Conservation (phyloP, 73 alveolate genomes). For the Paramecium octaurelia region DNA sequence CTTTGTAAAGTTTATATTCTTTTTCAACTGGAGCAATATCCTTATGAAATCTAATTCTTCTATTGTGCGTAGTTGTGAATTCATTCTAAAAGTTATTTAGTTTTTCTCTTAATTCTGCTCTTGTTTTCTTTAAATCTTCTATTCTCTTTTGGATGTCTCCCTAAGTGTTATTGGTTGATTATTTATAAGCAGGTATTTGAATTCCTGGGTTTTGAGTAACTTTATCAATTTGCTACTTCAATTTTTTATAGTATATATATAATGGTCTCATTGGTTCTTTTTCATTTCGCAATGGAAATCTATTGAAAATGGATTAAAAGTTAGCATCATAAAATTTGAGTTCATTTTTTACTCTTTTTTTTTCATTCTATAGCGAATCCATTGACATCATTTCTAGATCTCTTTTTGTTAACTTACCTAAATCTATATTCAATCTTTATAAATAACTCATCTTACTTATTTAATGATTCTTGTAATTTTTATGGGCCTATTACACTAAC, state of each 20-base stretch:
- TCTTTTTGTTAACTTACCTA: conserved; percentile 46
- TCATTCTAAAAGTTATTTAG: conserved; percentile 81
- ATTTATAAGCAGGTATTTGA: background rate
- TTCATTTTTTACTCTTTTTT: conserved; percentile 84
- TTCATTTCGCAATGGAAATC: conserved; percentile 75
- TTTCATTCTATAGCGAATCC: conserved; percentile 73
- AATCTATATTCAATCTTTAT: conserved; percentile 5
- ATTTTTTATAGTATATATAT: conserved; percentile 85
- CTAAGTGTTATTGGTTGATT: conserved; percentile 6
- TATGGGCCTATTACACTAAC: conserved; percentile 49
- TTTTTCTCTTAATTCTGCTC: conserved; percentile 72
- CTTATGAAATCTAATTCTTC: conserved; percentile 82
- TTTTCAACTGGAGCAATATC: conserved; percentile 85
- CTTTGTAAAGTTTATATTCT: conserved; percentile 85
- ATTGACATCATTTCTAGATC: conserved; percentile 60
- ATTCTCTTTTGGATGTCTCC: conserved; percentile 60
- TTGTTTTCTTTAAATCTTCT: conserved; percentile 65
- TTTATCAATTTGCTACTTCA: conserved; percentile 71
- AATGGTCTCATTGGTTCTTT: conserved; percentile 88
- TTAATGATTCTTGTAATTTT: conserved; percentile 47
- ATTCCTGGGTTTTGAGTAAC: conserved; percentile 47
- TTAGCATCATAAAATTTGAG: conserved; percentile 78
- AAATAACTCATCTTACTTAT: background rate
- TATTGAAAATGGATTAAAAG: conserved; percentile 60
- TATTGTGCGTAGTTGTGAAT: conserved; percentile 74